Base-by-base conservation (phyloP, 2,329 filamentous ascomycete species). In the Macroventuria anomochaeta region DNA sequence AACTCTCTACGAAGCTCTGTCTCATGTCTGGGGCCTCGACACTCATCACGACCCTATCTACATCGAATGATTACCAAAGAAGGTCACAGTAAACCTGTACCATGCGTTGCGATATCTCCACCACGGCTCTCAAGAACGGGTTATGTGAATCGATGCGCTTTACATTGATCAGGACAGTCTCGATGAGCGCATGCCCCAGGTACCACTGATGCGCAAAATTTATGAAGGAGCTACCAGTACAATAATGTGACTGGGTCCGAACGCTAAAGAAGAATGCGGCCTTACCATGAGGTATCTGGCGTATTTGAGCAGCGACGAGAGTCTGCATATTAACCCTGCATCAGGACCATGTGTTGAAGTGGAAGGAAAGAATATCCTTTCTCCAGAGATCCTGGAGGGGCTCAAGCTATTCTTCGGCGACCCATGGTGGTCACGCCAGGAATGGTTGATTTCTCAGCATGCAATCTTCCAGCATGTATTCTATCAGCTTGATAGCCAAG, bases 351-450 rank as follows among this genome's bases (percentile, higher is more conserved):
- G 12, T 25, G 25, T 31, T 5, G 23, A 38, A 7, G 33, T 38
- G 12, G 43, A 46, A 10, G 17, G 7, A 1, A 15, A 15, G 15
- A 10, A 17, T 5, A n/a, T 31, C 17, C 2, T 17, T 5, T 46
- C 43, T 2, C 7, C 43, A 5, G 11, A 17, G 1, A 21, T 46
- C 13, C 11, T 4, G 12, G 13, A 7, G 1, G 42, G 31, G 3
- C 2, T 46, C 4, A 20, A 28, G 5, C 5, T 2, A 5, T 31
- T 46, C 18, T 38, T 46, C 12, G 7, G 17, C 5, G 8, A 15
- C 15, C 4, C 25, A 1, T 46, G 42, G 42, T 46, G 42, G 42
- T 36, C 42, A 15, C 43, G 43, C 15, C 43, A 46, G 18, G 43
- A 46, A 23, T 46, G 23, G 15, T 1, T 46, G 10, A 12, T 38